Percentiles rank a stretch among this genome's conserved stretches.
phyloP scores from a whole-genome alignment of 257 asterid species.

The Primulina tabacum region DNA sequence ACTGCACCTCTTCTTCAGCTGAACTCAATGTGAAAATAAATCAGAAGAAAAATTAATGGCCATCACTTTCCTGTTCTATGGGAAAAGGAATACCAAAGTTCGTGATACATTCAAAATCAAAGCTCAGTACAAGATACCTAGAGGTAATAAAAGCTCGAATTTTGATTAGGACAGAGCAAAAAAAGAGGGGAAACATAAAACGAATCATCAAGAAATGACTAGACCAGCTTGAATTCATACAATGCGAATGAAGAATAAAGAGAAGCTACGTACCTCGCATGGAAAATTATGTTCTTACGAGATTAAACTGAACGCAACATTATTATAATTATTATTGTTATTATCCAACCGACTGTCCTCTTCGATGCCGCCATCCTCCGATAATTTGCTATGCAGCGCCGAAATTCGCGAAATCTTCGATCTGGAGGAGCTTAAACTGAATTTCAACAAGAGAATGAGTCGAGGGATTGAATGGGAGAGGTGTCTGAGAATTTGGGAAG shows the following conservation, averaged over 20 bases:
- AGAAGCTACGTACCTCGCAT: conserved; percentile 40
- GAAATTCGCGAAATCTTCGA: conserved; percentile 36
- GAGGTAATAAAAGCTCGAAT: neutral
- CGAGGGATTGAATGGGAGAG: conserved; percentile 18
- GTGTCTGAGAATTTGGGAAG: conserved; percentile 36
- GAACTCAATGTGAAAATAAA: too few relatives aligned
- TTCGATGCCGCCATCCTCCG: conserved; percentile 41
- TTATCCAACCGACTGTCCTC: conserved; percentile 25
- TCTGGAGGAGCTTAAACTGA: conserved; percentile 22
- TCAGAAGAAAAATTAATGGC: too few relatives aligned
- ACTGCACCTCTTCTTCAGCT: too few relatives aligned
- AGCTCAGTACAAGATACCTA: neutral
- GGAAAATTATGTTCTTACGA: conserved; percentile 34
- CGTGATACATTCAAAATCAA: neutral
- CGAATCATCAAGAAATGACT: too few relatives aligned
- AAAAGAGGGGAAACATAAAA: too few relatives aligned
- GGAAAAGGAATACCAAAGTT: too few relatives aligned
- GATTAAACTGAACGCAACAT: conserved; percentile 33
- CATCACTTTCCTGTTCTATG: too few relatives aligned
- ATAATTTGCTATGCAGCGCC: conserved; percentile 34
- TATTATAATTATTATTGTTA: too few relatives aligned
- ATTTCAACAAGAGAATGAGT: conserved; percentile 19
- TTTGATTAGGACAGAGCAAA: neutral
- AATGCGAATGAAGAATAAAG: neutral
- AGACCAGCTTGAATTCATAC: neutral